Conservation (phyloP, 495 filamentous ascomycete genomes). For the Durotheca rogersii region DNA sequence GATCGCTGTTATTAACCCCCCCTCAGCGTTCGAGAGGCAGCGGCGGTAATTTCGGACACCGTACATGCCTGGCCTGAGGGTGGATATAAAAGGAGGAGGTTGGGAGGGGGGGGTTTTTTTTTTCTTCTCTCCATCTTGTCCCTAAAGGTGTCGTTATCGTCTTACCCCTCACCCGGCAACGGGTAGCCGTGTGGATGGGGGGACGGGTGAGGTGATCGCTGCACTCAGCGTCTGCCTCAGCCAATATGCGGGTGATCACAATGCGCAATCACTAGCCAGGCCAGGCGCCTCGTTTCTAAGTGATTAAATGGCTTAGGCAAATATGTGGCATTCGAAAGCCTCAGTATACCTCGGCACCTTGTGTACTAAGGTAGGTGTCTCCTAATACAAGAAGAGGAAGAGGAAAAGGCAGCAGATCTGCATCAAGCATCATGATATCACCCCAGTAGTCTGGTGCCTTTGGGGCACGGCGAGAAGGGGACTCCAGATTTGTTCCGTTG, state of each 20-base stretch:
- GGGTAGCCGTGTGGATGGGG: no score
- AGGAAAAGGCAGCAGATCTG: constrained; percentile 1
- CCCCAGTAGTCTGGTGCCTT: no score
- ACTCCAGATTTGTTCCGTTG: no score
- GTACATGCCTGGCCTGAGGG: not conserved
- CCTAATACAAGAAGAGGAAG: not conserved
- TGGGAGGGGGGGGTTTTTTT: constrained; percentile 9
- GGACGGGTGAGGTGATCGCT: constrained; percentile 16
- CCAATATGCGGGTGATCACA: constrained; percentile 20
- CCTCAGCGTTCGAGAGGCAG: not conserved
- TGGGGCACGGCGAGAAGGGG: no score
- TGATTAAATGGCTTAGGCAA: constrained; percentile 1
- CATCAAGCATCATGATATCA: constrained; percentile 16
- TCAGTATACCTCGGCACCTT: constrained; percentile 7
- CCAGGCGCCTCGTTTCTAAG: constrained; percentile 4
- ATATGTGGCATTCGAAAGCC: not conserved
- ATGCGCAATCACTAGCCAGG: constrained; percentile 11
- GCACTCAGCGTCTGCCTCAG: constrained; percentile 13
- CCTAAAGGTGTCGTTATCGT: no score
- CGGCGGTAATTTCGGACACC: no score
- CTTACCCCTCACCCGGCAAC: no score
- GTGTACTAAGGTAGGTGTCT: no score
- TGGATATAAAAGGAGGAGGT: constrained; percentile 20
- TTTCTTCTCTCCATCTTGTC: not conserved
- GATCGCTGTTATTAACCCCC: constrained; percentile 9